These are phyloP conservation scores for Lentinula sp. DNA, from an alignment of 768 basidiomycete species.

Conservation along the genomic window DNA sequence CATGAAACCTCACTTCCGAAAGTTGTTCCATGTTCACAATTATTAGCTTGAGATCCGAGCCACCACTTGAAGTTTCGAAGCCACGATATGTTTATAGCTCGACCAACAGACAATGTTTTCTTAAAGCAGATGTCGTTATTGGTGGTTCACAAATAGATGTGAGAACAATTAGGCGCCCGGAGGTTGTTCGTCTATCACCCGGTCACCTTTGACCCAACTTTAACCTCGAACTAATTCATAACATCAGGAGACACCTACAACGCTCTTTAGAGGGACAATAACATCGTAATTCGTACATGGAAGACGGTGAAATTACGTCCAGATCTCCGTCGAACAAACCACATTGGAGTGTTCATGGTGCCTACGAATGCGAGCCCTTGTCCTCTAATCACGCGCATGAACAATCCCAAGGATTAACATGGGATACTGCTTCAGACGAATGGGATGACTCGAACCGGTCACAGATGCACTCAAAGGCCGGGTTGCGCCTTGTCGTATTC, in stretches of 20 bases:
- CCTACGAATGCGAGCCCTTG: background rate
- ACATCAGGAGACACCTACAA: background rate
- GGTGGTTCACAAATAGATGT: background rate
- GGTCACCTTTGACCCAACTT: background rate
- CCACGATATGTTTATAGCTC: background rate
- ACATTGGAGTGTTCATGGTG: background rate
- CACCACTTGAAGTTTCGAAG: too few relatives aligned
- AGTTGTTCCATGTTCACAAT: conserved; percentile 37
- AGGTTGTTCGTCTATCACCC: background rate
- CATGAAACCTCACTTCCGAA: conserved; percentile 22
- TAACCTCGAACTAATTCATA: background rate
- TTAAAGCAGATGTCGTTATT: background rate
- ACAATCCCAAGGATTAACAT: conserved; percentile 49
- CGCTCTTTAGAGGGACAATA: background rate
- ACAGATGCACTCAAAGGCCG: background rate
- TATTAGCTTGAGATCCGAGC: background rate
- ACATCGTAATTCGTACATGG: background rate
- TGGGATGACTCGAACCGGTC: background rate
- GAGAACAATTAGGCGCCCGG: background rate
- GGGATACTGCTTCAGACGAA: conserved; percentile 15
- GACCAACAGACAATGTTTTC: background rate
- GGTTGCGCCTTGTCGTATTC: conserved; percentile 44
- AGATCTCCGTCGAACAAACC: background rate
- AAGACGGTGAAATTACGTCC: background rate
- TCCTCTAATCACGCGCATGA: conserved; percentile 12